Evolutionary conservation across 441 rosid species (phyloP).

Genomic region (Metrosideros polymorpha): DNA sequence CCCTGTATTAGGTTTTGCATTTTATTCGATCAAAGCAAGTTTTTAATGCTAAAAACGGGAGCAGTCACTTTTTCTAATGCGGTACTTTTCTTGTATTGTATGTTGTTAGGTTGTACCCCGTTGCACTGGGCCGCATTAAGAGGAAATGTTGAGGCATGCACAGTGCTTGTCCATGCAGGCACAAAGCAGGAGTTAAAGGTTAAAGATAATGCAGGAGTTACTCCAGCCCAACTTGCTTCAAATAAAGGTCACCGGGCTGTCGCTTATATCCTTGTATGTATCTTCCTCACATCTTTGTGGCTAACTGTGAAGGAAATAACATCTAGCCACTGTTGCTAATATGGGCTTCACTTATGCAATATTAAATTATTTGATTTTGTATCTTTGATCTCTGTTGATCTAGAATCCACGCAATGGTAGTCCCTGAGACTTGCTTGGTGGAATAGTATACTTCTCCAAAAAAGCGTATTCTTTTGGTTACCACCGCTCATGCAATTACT

Average conservation of each 20-base stretch:
- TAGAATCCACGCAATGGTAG: background rate
- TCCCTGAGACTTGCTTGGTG: background rate
- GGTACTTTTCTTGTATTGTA: background rate
- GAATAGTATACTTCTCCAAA: background rate
- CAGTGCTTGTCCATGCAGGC: constrained; percentile 85
- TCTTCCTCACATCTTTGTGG: constrained; percentile 2
- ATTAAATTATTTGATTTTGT: background rate
- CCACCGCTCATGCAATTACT: background rate
- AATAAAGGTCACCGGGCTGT: constrained; percentile 92
- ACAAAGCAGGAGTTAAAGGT: constrained; percentile 58
- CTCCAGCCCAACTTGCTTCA: constrained; percentile 80
- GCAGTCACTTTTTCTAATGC: background rate
- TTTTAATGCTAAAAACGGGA: background rate
- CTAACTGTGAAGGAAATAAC: background rate
- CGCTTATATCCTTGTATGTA: constrained; percentile 84
- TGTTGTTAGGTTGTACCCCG: constrained; percentile 79
- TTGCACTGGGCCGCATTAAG: constrained; percentile 88
- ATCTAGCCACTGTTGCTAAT: background rate
- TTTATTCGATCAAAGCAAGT: background rate
- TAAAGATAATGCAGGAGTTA: constrained; percentile 75
- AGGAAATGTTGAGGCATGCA: constrained; percentile 75
- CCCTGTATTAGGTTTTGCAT: background rate
- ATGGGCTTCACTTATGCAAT: background rate
- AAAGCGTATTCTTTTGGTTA: background rate
- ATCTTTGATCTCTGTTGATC: background rate